phyloP scores from a whole-genome alignment of 2,329 filamentous ascomycete species.

The Trichoderma afroharzianum region DNA sequence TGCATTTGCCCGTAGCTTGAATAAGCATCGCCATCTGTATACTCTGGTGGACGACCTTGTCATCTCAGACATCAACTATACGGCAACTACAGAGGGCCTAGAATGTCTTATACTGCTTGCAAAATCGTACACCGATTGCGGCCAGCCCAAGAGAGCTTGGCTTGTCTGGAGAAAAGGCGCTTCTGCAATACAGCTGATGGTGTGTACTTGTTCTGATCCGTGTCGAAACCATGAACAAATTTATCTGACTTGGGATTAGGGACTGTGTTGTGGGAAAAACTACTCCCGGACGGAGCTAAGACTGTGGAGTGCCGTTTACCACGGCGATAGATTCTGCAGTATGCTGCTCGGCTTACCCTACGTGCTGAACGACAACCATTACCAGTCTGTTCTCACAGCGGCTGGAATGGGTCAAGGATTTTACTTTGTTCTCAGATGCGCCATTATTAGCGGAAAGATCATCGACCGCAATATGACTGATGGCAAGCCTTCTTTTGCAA shows the following conservation, averaged over 20 bases:
- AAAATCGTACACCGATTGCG: constrained; percentile 42
- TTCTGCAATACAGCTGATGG: constrained; percentile 41
- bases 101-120: constrained; percentile 41
- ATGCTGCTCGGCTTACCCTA: constrained; percentile 40
- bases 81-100: constrained; percentile 39
- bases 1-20: constrained; percentile 34
- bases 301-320: constrained; percentile 25
- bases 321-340: constrained; percentile 41
- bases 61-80: constrained; percentile 38
- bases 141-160: constrained; percentile 42
- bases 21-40: constrained; percentile 29
- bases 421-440: constrained; percentile 24
- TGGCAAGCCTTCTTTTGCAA: constrained; percentile 34
- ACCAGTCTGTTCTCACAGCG: not conserved
- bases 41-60: constrained; percentile 38
- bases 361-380: constrained; percentile 20
- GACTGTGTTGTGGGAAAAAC: not conserved
- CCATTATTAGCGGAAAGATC: constrained; percentile 38
- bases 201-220: constrained; percentile 24
- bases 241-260: constrained; percentile 6
- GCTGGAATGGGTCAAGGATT: constrained; percentile 7
- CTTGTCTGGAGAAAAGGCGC: constrained; percentile 38
- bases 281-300: constrained; percentile 24
- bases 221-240: no score
- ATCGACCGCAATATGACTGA: constrained; percentile 38